Evolutionary conservation across 345 rosid genomes (phyloP).

Genomic region (Gossypium arboreum): DNA sequence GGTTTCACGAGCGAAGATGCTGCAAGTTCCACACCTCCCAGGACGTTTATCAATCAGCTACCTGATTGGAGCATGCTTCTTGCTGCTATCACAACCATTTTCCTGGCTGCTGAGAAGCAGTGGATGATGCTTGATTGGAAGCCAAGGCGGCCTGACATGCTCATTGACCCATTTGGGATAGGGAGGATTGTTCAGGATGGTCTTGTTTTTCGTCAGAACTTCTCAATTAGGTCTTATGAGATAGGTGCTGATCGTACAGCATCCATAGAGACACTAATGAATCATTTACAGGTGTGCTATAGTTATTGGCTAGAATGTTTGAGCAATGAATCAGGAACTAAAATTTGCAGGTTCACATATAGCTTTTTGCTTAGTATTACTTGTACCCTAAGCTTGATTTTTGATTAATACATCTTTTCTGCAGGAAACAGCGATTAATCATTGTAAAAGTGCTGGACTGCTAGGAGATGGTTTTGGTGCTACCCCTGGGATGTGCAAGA

Average conservation of each 20-base stretch:
- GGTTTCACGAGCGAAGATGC: slow-evolving; percentile 45
- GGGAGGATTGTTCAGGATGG: slow-evolving; percentile 96
- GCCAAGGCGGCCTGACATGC: slow-evolving; percentile 81
- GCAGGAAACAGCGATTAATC: slow-evolving; percentile 98
- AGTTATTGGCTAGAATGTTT: neutral
- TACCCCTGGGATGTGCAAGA: slow-evolving; percentile 92
- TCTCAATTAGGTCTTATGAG: slow-evolving; percentile 93
- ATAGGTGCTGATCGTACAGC: slow-evolving; percentile 98
- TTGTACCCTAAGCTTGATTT: neutral
- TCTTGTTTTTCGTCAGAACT: slow-evolving; percentile 73
- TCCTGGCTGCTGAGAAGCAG: slow-evolving; percentile 98
- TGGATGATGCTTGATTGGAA: slow-evolving; percentile 99
- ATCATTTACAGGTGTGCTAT: slow-evolving; percentile 77
- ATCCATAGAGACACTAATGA: slow-evolving; percentile 94
- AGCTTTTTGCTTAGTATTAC: too few species aligned
- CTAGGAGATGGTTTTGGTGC: slow-evolving; percentile 95
- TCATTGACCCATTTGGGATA: slow-evolving; percentile 71
- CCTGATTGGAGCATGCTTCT: slow-evolving; percentile 99
- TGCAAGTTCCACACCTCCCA: slow-evolving; percentile 54
- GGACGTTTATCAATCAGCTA: slow-evolving; percentile 88
- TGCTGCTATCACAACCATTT: slow-evolving; percentile 93
- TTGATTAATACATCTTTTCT: slow-evolving; percentile 11
- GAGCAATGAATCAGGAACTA: neutral
- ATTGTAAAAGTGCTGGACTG: slow-evolving; percentile 77
- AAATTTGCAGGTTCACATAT: neutral